Evolutionary conservation across 805 yeast genomes (phyloP).

Genomic region (Wickerhamomyces silvicola): DNA sequence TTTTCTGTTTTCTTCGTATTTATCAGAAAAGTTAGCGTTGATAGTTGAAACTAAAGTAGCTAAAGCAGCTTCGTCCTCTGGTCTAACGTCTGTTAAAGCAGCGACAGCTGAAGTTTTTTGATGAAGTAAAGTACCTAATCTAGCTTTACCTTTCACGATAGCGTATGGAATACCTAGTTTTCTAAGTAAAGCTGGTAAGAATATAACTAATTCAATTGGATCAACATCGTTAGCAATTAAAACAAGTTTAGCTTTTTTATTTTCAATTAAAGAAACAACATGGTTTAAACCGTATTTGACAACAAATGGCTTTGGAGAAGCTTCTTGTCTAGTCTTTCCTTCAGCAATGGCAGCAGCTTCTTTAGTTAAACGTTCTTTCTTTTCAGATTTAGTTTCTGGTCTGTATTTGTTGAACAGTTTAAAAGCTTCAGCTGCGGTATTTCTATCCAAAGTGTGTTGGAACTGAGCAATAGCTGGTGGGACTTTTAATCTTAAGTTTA

Average conservation of each 20-base stretch:
- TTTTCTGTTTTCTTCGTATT: conserved; percentile 93
- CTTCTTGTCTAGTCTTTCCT: conserved; percentile 96
- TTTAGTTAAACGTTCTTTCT: conserved; percentile 97
- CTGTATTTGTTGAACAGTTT: conserved; percentile 98
- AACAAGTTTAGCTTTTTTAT: conserved; percentile 97
- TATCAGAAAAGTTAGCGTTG: conserved; percentile 87
- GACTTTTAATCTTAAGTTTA: conserved; percentile 93
- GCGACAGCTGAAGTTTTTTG: conserved; percentile 96
- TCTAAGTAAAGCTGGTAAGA: conserved; percentile 98
- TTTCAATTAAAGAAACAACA: conserved; percentile 93
- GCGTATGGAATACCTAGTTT: conserved; percentile 99
- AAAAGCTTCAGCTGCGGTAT: conserved; percentile 96
- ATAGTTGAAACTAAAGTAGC: conserved; percentile 90
- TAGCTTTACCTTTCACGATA: conserved; percentile 95
- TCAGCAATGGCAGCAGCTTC: conserved; percentile 99
- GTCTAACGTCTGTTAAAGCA: conserved; percentile 90
- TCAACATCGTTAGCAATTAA: conserved; percentile 98
- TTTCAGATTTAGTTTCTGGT: conserved; percentile 96
- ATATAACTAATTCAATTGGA: conserved; percentile 96
- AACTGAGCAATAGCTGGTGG: conserved; percentile 98
- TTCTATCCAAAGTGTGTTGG: conserved; percentile 94
- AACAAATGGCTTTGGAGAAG: conserved; percentile 92
- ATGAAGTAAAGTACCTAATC: conserved; percentile 97
- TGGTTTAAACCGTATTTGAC: conserved; percentile 99
- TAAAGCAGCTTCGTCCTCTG: conserved; percentile 93